These are phyloP conservation scores for Musa itinerans DNA, from an alignment of 176 grass and related monocot species.

Conservation along the genomic window DNA sequence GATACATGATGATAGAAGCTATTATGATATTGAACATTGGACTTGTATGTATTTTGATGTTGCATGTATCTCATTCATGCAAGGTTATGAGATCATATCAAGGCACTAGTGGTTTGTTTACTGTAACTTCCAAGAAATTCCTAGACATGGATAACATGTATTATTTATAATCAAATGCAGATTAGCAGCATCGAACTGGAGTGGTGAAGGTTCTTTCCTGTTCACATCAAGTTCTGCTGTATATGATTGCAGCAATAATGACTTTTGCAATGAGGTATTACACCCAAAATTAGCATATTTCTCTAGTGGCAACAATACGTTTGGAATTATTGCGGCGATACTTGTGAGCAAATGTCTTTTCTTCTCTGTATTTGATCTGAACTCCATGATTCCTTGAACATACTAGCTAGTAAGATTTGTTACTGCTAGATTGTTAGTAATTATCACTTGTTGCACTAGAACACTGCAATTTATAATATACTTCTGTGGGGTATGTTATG, in stretches of 20 bases:
- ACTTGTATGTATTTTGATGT: neutral
- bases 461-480: neutral
- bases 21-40: too few species aligned
- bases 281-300: neutral
- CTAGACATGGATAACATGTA: neutral
- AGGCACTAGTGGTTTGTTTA: too few species aligned
- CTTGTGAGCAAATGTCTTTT: neutral
- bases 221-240: constrained; percentile 81
- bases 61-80: neutral
- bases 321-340: too few species aligned
- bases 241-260: constrained; percentile 71
- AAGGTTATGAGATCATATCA: neutral
- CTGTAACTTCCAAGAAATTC: neutral
- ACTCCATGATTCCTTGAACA: neutral
- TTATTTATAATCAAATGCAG: constrained; percentile 27
- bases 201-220: constrained; percentile 70
- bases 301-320: neutral
- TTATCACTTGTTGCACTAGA: neutral
- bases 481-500: neutral
- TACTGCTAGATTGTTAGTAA: neutral
- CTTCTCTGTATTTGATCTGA: neutral
- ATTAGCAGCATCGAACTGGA: constrained; percentile 79
- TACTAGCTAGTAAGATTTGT: neutral
- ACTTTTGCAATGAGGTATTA: constrained; percentile 65
- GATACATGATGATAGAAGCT: too few species aligned